Evolutionary conservation across 2,329 filamentous ascomycete genomes (phyloP).

Genomic region (Alternaria sp.): DNA sequence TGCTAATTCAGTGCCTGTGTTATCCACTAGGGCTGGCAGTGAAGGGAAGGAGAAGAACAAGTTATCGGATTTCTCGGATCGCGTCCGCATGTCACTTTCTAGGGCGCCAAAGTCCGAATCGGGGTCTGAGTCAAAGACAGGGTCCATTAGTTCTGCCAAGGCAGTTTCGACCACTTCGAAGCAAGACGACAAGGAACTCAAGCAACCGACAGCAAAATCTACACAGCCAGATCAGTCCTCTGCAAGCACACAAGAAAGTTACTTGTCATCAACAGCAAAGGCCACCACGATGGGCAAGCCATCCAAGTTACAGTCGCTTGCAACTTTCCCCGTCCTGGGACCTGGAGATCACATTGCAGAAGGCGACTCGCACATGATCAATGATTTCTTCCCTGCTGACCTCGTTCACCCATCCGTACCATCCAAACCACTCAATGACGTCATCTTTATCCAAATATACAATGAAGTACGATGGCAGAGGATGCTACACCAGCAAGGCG

Average conservation of each 20-base stretch:
- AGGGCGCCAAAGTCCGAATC: constrained; percentile 38
- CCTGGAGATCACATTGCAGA: constrained; percentile 72
- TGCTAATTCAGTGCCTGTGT: constrained; percentile 37
- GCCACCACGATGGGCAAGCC: constrained; percentile 24
- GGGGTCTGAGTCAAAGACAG: constrained; percentile 35
- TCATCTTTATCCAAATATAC: constrained; percentile 74
- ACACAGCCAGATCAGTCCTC: constrained; percentile 1
- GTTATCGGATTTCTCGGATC: constrained; percentile 32
- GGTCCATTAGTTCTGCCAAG: constrained; percentile 17
- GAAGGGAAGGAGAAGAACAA: constrained; percentile 34
- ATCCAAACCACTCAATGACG: constrained; percentile 58
- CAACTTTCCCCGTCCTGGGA: constrained; percentile 52
- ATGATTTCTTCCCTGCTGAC: constrained; percentile 69
- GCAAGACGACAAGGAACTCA: constrained; percentile 15
- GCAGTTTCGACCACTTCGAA: constrained; percentile 19
- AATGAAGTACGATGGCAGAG: constrained; percentile 85
- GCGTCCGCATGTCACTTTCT: constrained; percentile 39
- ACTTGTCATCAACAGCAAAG: neutral
- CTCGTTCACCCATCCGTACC: constrained; percentile 37
- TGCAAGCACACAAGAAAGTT: neutral
- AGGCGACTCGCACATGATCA: constrained; percentile 79
- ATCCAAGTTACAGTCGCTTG: constrained; percentile 51
- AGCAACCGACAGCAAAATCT: constrained; percentile 10
- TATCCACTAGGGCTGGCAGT: constrained; percentile 27
- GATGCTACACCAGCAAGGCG: constrained; percentile 91